Conservation (phyloP, 2,329 filamentous ascomycete species). For the Alternaria ventricosa region DNA sequence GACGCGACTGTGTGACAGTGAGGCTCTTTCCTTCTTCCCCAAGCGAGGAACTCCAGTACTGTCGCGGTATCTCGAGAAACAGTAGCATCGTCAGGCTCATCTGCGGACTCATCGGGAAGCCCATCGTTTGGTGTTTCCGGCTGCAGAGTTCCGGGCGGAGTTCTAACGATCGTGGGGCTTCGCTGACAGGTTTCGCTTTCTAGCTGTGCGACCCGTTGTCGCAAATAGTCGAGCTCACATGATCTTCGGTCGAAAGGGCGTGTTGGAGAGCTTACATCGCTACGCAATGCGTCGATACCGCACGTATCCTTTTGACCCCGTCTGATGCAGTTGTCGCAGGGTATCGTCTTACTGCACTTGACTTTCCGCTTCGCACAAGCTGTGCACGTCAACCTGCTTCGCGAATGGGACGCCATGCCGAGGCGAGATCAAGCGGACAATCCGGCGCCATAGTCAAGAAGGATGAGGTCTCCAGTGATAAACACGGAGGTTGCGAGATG, state of each 20-base stretch:
- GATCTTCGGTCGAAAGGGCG: not conserved
- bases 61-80: slow-evolving; percentile 51
- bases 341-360: slow-evolving; percentile 50
- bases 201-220: slow-evolving; percentile 30
- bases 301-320: slow-evolving; percentile 23
- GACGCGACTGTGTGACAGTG: slow-evolving; percentile 13
- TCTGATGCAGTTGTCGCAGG: slow-evolving; percentile 50
- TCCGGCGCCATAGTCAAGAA: not conserved
- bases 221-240: slow-evolving; percentile 25
- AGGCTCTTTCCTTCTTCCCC: slow-evolving; percentile 54
- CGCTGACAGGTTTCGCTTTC: slow-evolving; percentile 17
- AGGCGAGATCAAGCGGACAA: not conserved
- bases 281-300: not conserved
- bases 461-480: not conserved
- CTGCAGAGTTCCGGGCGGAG: not conserved
- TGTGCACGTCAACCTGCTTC: slow-evolving; percentile 28
- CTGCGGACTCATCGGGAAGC: not conserved
- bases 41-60: slow-evolving; percentile 56
- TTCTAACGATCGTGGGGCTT: slow-evolving; percentile 12
- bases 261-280: not conserved
- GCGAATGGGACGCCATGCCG: not conserved
- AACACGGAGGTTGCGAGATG: not conserved
- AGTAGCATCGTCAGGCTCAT: not conserved
- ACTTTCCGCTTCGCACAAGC: slow-evolving; percentile 41
- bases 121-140: not conserved